Percentiles rank a stretch among this genome's conserved stretches.
Conservation (phyloP, 768 basidiomycete genomes). For the Podaxis carcinomalis region DNA sequence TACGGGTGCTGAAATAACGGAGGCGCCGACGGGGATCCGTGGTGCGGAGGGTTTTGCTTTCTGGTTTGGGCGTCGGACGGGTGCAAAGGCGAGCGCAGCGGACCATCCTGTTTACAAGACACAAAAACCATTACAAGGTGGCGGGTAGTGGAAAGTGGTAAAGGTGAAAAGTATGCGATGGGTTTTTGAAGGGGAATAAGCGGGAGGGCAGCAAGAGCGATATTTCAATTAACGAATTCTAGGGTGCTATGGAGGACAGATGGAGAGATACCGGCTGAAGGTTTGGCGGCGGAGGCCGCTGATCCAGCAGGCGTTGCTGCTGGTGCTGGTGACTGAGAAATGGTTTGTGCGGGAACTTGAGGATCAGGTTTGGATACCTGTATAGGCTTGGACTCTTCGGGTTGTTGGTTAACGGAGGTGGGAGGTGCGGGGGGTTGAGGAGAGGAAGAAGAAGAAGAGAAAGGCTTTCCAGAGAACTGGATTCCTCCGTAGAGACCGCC, state of each 20-base stretch:
- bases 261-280: constrained; percentile 58
- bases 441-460: constrained; percentile 32
- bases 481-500: constrained; percentile 87
- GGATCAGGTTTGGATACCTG: constrained; percentile 21
- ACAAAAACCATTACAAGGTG: neutral
- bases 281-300: constrained; percentile 29
- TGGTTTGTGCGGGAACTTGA: constrained; percentile 6
- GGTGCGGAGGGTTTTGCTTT: constrained; percentile 54
- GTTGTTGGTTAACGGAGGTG: constrained; percentile 11
- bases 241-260: constrained; percentile 42
- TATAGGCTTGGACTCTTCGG: constrained; percentile 14
- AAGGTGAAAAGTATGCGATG: neutral
- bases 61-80: constrained; percentile 57
- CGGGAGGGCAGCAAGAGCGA: constrained; percentile 29
- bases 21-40: constrained; percentile 61
- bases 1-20: constrained; percentile 39
- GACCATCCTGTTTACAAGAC: constrained; percentile 69
- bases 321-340: constrained; percentile 24
- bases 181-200: neutral
- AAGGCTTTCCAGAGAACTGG: constrained; percentile 68
- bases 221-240: constrained; percentile 58
- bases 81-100: constrained; percentile 84
- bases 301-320: constrained; percentile 20
- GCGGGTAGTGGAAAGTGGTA: neutral
- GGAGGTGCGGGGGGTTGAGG: constrained; percentile 13